These are phyloP conservation scores for Diaporthe caulivora DNA, from an alignment of 2,329 filamentous ascomycete genomes.

Conservation along the genomic window DNA sequence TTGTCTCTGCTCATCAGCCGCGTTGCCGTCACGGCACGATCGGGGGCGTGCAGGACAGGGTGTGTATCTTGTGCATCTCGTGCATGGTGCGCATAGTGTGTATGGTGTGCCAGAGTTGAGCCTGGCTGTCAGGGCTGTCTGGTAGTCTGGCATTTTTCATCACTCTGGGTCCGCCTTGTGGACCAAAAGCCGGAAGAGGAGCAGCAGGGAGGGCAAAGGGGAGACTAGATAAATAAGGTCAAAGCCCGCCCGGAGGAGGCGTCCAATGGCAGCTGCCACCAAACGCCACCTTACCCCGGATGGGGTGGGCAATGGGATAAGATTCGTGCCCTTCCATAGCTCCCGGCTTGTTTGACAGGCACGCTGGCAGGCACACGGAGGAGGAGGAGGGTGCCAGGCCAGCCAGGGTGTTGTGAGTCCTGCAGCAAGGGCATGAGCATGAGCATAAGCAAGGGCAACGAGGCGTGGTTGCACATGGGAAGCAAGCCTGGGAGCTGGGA, in stretches of 20 bases:
- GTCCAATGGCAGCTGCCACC: constrained; percentile 18
- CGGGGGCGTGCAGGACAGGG: neutral
- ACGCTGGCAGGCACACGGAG: neutral
- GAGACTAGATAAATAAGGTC: constrained; percentile 28
- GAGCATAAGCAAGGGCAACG: too few relatives aligned
- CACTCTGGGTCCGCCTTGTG: neutral
- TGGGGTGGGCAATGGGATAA: neutral
- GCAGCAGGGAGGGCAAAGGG: neutral
- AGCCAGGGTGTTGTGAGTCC: neutral
- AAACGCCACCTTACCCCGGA: constrained; percentile 7
- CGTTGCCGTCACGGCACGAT: constrained; percentile 18
- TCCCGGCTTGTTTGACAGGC: neutral
- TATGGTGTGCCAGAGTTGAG: constrained; percentile 16
- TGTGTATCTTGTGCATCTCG: too few relatives aligned
- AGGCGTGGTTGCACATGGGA: neutral
- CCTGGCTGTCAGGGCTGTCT: constrained; percentile 22
- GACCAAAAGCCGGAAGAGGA: constrained; percentile 3
- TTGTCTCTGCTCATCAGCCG: constrained; percentile 25
- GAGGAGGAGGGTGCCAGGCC: neutral
- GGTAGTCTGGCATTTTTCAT: neutral
- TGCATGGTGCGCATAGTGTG: too few relatives aligned
- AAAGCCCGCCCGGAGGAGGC: constrained; percentile 21
- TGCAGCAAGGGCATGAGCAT: neutral
- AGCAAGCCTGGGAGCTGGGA: constrained; percentile 2
- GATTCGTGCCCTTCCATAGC: neutral